Base-by-base conservation (phyloP, 768 basidiomycete genomes). In the Russula olivacea region DNA sequence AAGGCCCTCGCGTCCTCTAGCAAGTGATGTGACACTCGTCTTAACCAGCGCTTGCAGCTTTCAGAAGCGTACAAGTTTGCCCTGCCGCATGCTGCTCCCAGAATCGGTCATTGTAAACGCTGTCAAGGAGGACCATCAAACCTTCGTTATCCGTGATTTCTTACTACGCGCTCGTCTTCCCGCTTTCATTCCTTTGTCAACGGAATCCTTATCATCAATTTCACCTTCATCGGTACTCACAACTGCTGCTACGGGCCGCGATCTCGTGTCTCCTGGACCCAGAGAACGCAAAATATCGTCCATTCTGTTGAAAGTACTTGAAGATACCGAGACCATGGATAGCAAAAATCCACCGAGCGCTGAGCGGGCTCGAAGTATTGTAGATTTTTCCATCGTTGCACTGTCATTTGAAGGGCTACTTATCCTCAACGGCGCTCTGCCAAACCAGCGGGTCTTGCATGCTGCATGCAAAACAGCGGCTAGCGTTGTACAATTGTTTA, bases 341-440 rank as follows among this genome's bases (percentile, higher is more conserved):
- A 69, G 60, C 8, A 67, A 66, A 32, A 64, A 68, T 14, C 76
- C 76, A 61, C 77, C 79, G 25, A 83, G 81, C 8, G 83, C 82
- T 0, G 91, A 91, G 71, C 79, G 77, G 51, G 79, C 86, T 4
- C 84, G 92, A 23, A 78, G 80, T 34, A 77, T 82, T 4, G 69
- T 97, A 58, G 93, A 98, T 70, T 73, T 87, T 34, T 83, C 85
- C 6, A 77, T 91, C 9, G 75, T 77, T 1, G 81, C 86, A 3
- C 73, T 97, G 2, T 76, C 77, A 40, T 95, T 91, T 68, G 88
- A 93, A 71, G 81, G 83, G 3, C 68, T 83, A 1, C 79, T 93
- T 8, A 70, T 79, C 9, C 67, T 85, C 56, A 93, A 90, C 60
- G 90, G 89, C 17, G 83, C 78, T 2, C 76, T 79, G 28, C 73